phyloP scores from a whole-genome alignment of 352 stramenopile genomes.

The Phytophthora rubi region DNA sequence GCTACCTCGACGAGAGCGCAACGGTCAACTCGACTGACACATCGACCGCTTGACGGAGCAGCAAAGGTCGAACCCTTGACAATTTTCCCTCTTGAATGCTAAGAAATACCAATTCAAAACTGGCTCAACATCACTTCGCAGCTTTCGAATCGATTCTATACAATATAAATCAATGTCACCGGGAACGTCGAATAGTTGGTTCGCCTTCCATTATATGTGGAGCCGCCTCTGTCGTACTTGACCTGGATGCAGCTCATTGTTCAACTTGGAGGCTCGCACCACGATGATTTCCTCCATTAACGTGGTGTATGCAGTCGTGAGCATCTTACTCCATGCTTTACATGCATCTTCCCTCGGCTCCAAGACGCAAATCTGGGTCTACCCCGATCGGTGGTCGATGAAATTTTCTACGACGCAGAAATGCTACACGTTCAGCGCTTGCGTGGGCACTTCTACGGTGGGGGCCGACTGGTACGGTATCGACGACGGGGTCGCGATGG shows the following conservation, averaged over 20 bases:
- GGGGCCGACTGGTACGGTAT: slow-evolving; percentile 23
- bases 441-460: slow-evolving; percentile 4
- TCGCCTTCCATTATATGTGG: background rate
- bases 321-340: background rate
- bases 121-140: too few species aligned
- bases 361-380: slow-evolving; percentile 22
- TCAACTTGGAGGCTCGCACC: background rate
- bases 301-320: background rate
- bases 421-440: slow-evolving; percentile 31
- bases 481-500: slow-evolving; percentile 5
- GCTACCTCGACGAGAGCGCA: background rate
- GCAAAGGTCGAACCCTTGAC: too few species aligned
- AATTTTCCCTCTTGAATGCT: too few species aligned
- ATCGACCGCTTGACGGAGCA: background rate
- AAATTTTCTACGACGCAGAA: slow-evolving; percentile 29
- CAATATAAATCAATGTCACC: too few species aligned
- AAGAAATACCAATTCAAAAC: too few species aligned
- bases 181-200: background rate
- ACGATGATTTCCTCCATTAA: background rate
- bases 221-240: too few species aligned
- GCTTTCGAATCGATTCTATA: too few species aligned
- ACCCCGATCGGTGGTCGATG: slow-evolving; percentile 15
- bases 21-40: background rate
- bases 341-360: background rate
- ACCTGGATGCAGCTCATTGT: background rate